Base-by-base conservation (phyloP, 192 early-diverging fungal species). In the Phlyctochytrium planicorne region DNA sequence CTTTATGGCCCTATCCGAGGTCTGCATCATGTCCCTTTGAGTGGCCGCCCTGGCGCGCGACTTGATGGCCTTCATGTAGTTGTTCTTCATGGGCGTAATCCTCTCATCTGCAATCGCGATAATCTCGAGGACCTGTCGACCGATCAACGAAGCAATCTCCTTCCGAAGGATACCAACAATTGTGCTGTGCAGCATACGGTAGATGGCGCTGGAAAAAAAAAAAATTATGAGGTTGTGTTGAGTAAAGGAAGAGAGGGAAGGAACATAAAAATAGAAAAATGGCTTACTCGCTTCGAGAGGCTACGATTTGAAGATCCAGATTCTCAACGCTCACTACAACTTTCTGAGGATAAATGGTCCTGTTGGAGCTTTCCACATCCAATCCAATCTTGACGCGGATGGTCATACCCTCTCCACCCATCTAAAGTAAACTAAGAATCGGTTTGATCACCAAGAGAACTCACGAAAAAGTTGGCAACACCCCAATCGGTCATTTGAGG, bases 401-500 rank as follows among this genome's bases (percentile, higher is more conserved):
- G 31, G 68, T 62, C 29, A 82, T 63, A 25, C 66, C 66, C 31
- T 62, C 34, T 0, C 59, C 67, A 6, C 64, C 34, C 50, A 75
- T 25, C 75, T 66, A 0, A 12, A 60, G 1, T 47, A 36, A 29
- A 52, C n/a, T 29, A 30, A 59, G 36, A 34, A 63, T 33, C 2
- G 34, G 12, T 20, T 74, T 34, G 27, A 66, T 66, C 52, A 74
- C 20, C 34, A 62, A 36, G 20, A 77, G 71, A 47, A 55, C 76
- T 63, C 59, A 88, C 78, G 20, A 62, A 23, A 20, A 88, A 47
- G 59, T 84, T 80, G 24, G 76, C 75, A 20, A 82, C 69, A 0
- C 86, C 86, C 25, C 67, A 63, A 53, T 88, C 86, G 31, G 50
- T 62, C 35, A 84, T 60, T 34, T 66, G 61, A 37, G 82, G 78